Evolutionary conservation across 352 stramenopile species (phyloP).

Genomic region (Peronospora belbahrii): DNA sequence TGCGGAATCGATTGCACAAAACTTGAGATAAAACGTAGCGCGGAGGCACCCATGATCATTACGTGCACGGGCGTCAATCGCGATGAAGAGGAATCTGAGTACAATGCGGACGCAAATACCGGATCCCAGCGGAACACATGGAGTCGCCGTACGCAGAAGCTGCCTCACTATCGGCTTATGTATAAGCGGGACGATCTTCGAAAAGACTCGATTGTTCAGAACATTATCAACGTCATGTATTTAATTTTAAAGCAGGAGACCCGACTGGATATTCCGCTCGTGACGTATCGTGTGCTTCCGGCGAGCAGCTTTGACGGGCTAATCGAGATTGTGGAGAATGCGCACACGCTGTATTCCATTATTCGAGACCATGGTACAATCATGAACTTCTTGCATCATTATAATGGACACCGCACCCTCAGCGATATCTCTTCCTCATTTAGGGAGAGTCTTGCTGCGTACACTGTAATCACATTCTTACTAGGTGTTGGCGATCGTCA

Average conservation of each 20-base stretch:
- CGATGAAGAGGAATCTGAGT: constrained; percentile 56
- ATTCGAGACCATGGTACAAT: constrained; percentile 77
- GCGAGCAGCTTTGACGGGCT: constrained; percentile 79
- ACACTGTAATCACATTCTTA: constrained; percentile 99
- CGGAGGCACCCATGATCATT: constrained; percentile 75
- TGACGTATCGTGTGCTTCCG: constrained; percentile 82
- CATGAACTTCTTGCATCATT: constrained; percentile 79
- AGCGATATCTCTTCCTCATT: constrained; percentile 82
- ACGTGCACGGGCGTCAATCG: constrained; percentile 69
- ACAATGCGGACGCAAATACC: constrained; percentile 12
- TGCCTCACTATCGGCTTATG: constrained; percentile 73
- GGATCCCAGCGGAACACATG: constrained; percentile 34
- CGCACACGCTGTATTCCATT: constrained; percentile 80
- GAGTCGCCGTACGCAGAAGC: constrained; percentile 20
- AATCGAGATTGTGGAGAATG: constrained; percentile 85
- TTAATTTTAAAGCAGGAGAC: constrained; percentile 81
- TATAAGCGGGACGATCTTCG: constrained; percentile 84
- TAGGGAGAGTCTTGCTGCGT: constrained; percentile 91
- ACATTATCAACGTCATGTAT: constrained; percentile 89
- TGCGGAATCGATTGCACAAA: constrained; percentile 63
- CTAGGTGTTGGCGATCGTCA: constrained; percentile 98
- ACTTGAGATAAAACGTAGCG: constrained; percentile 75
- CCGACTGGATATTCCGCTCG: constrained; percentile 64
- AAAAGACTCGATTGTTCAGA: constrained; percentile 81
- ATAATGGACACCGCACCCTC: constrained; percentile 80